Conservation (phyloP, 192 early-diverging fungal genomes). For the Gorgonomyces haynaldii region DNA sequence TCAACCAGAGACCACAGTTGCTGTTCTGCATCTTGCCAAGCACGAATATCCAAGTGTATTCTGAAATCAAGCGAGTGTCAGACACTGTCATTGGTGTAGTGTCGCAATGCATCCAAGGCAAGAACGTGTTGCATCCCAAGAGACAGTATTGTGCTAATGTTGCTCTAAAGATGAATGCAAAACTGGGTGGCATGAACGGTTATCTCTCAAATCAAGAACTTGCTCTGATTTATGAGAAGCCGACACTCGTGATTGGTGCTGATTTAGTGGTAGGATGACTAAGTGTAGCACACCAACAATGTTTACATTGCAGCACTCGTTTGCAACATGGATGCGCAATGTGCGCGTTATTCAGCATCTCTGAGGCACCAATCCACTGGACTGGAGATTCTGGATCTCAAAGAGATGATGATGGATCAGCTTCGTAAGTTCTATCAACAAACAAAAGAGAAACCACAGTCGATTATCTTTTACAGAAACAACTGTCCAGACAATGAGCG, state of each 20-base stretch:
- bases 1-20: conserved; percentile 60
- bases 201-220: conserved; percentile 46
- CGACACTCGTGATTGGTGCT: conserved; percentile 81
- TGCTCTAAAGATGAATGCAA: conserved; percentile 86
- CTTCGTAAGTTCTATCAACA: conserved; percentile 46
- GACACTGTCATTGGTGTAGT: conserved; percentile 83
- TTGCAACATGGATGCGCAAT: conserved; percentile 50
- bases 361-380: conserved; percentile 38
- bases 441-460: conserved; percentile 41
- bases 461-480: conserved; percentile 53
- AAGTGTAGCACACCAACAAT: conserved; percentile 31
- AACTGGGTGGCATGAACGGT: conserved; percentile 83
- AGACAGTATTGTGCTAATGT: conserved; percentile 93
- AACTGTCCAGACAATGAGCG: conserved; percentile 87
- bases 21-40: conserved; percentile 72
- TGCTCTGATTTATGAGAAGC: conserved; percentile 55
- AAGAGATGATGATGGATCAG: conserved; percentile 42
- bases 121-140: conserved; percentile 61
- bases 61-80: conserved; percentile 75
- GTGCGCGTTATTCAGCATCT: conserved; percentile 41
- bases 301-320: conserved; percentile 50
- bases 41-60: conserved; percentile 70
- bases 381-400: conserved; percentile 41
- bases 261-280: conserved; percentile 60
- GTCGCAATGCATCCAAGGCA: conserved; percentile 84